A percentile compares a stretch with the other conserved stretches of the same genome.
Conservation (phyloP, 345 rosid species). For the Xanthoceras sorbifolium region DNA sequence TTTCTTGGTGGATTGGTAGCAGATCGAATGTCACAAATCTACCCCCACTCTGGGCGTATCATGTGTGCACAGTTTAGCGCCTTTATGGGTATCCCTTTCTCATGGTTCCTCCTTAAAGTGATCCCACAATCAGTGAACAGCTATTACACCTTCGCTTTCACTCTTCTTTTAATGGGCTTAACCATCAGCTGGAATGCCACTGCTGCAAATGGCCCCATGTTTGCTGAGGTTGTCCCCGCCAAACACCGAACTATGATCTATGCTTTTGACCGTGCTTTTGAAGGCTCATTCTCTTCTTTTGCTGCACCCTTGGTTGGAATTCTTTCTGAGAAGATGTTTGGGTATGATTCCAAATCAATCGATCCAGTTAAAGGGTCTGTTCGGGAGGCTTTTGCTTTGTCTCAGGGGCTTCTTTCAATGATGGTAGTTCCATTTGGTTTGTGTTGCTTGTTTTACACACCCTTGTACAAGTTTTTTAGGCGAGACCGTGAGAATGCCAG, state of each 20-base stretch:
- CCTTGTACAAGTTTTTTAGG: conserved; percentile 62
- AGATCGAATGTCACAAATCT: conserved; percentile 56
- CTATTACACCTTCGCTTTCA: conserved; percentile 58
- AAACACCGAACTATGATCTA: conserved; percentile 94
- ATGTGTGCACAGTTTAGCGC: conserved; percentile 97
- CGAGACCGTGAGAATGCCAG: conserved; percentile 72
- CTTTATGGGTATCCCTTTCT: conserved; percentile 94
- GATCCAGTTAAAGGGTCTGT: conserved; percentile 67
- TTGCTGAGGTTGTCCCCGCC: conserved; percentile 92
- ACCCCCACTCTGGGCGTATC: conserved; percentile 77
- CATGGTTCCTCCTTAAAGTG: conserved; percentile 63
- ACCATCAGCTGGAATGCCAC: conserved; percentile 88
- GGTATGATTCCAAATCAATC: conserved; percentile 73
- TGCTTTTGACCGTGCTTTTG: conserved; percentile 90
- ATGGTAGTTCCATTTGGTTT: conserved; percentile 88
- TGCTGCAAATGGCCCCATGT: conserved; percentile 91
- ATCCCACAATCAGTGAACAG: conserved; percentile 74
- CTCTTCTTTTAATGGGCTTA: conserved; percentile 81
- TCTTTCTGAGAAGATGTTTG: conserved; percentile 77
- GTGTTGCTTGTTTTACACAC: conserved; percentile 84
- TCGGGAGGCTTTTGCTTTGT: conserved; percentile 69
- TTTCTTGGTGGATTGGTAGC: conserved; percentile 77
- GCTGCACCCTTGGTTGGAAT: conserved; percentile 98
- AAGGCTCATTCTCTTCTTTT: conserved; percentile 85
- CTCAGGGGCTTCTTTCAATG: conserved; percentile 88